Evolutionary conservation across 106 monocot genomes (phyloP).

Genomic region (Narthecium ossifragum): DNA sequence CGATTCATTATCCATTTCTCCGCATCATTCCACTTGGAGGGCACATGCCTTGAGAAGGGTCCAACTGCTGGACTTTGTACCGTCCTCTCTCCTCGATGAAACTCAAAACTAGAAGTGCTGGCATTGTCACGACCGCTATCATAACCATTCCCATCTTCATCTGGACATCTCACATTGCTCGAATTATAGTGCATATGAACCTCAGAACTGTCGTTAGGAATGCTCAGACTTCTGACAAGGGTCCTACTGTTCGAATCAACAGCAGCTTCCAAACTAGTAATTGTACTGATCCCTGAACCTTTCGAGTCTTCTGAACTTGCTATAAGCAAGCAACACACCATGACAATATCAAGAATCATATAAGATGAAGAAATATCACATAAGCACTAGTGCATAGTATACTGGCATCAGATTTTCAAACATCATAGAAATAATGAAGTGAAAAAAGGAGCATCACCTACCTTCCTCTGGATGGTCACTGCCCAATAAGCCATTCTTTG

Average conservation of each 20-base stretch:
- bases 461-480: slow-evolving; percentile 37
- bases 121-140: slow-evolving; percentile 51
- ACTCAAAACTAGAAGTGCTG: slow-evolving; percentile 60
- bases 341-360: no score
- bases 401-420: no score
- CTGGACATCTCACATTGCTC: slow-evolving; percentile 20
- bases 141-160: slow-evolving; percentile 31
- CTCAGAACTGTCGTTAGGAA: slow-evolving; percentile 10
- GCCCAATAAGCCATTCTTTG: slow-evolving; percentile 44
- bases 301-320: slow-evolving; percentile 8
- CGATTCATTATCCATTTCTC: slow-evolving; percentile 76
- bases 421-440: not conserved
- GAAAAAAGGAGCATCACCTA: not conserved
- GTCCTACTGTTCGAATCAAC: no score
- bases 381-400: no score
- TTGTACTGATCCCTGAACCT: no score
- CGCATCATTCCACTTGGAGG: slow-evolving; percentile 97
- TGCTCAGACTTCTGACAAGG: no score
- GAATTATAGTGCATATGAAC: no score
- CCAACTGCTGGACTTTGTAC: slow-evolving; percentile 10
- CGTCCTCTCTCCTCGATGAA: slow-evolving; percentile 41
- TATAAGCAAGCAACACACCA: not conserved
- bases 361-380: no score
- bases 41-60: slow-evolving; percentile 50
- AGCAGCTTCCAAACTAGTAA: no score